These are phyloP conservation scores for Tetracladium setigerum DNA, from an alignment of 495 filamentous ascomycete genomes.

Conservation along the genomic window DNA sequence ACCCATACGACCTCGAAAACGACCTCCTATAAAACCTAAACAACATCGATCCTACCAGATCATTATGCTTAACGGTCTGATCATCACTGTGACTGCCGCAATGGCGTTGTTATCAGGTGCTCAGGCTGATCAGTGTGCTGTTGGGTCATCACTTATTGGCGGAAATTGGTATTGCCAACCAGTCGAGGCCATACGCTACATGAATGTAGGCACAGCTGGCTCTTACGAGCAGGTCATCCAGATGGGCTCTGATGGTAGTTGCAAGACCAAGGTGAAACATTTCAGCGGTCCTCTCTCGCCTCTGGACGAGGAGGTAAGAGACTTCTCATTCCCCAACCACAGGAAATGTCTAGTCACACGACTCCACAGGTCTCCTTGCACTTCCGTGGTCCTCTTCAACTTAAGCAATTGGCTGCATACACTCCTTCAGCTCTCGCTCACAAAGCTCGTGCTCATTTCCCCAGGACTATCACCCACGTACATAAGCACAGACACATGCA, in stretches of 20 bases:
- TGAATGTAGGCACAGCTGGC: conserved; percentile 46
- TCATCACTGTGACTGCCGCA: background rate
- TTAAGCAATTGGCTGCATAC: conserved; percentile 61
- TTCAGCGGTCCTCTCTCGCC: conserved; percentile 55
- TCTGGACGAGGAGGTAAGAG: conserved; percentile 55
- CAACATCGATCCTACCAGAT: no score
- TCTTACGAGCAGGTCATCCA: conserved; percentile 48
- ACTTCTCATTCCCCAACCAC: background rate
- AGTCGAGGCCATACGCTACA: conserved; percentile 53
- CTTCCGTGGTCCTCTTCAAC: conserved; percentile 56
- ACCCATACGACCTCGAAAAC: no score
- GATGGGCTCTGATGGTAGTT: conserved; percentile 51
- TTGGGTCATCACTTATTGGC: conserved; percentile 18
- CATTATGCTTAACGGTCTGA: no score
- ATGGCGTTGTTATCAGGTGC: background rate
- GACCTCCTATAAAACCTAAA: no score
- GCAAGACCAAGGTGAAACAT: conserved; percentile 33
- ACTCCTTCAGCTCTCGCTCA: conserved; percentile 26
- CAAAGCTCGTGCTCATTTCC: conserved; percentile 24
- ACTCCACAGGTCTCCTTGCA: conserved; percentile 53
- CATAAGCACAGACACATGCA: conserved; percentile 30
- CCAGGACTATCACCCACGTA: conserved; percentile 27
- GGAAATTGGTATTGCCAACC: conserved; percentile 51
- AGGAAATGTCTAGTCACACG: background rate
- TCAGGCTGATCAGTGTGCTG: conserved; percentile 14